Percentiles rank a stretch among this genome's conserved stretches.
Conservation (phyloP, 1,139 yeast genomes). For the Blastobotrys capitulatus region DNA sequence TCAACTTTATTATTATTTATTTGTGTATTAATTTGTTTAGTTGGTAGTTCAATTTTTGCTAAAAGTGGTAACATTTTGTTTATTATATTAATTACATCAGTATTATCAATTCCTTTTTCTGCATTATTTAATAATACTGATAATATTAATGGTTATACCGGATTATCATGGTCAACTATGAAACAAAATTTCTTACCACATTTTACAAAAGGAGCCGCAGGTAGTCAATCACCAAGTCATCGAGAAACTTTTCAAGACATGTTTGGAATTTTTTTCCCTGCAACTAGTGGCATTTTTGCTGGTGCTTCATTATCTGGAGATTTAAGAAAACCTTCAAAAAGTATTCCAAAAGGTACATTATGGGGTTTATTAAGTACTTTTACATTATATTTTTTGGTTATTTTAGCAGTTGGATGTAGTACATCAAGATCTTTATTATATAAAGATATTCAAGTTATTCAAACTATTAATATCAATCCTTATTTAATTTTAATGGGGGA, state of each 20-base stretch:
- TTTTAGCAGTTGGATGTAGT: constrained; percentile 69
- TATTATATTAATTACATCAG: constrained; percentile 61
- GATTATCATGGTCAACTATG: constrained; percentile 64
- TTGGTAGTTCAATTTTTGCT: constrained; percentile 80
- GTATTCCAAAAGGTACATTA: constrained; percentile 87
- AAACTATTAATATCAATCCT: constrained; percentile 70
- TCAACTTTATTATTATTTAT: constrained; percentile 59
- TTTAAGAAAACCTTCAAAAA: constrained; percentile 70
- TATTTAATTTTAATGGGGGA: constrained; percentile 78
- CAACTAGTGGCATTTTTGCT: constrained; percentile 96
- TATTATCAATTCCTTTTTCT: constrained; percentile 78
- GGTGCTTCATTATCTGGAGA: constrained; percentile 99
- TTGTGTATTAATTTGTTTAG: constrained; percentile 70
- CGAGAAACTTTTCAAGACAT: constrained; percentile 75
- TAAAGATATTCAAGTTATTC: constrained; percentile 76
- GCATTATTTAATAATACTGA: constrained; percentile 57
- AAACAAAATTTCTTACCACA: constrained; percentile 63
- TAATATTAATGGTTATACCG: constrained; percentile 51
- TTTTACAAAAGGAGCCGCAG: constrained; percentile 70
- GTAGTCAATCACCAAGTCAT: constrained; percentile 40
- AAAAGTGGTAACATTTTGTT: constrained; percentile 77
- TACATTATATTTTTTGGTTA: constrained; percentile 65
- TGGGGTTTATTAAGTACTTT: constrained; percentile 77
- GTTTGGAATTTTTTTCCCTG: constrained; percentile 95
- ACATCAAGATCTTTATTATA: constrained; percentile 74